Evolutionary conservation across 1,139 yeast species (phyloP).

Genomic region (Meyerozyma guilliermondii): DNA sequence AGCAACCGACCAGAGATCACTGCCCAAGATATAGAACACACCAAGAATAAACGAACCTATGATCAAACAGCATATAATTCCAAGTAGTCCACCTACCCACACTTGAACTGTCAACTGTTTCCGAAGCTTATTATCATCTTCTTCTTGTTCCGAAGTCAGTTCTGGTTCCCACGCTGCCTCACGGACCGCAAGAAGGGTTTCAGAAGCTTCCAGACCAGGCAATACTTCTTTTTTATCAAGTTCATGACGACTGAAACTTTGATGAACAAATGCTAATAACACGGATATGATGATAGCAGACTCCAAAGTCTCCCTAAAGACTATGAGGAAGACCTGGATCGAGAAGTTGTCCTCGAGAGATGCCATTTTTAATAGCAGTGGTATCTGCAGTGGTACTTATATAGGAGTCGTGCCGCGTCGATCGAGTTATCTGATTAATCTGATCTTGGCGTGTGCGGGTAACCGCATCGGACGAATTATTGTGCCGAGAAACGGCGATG

Average conservation of each 20-base stretch:
- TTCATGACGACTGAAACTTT: slow-evolving; percentile 17
- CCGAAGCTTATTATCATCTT: slow-evolving; percentile 21
- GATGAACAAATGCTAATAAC: slow-evolving; percentile 37
- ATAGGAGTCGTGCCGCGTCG: neutral
- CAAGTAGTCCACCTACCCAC: slow-evolving; percentile 41
- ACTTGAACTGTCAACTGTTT: slow-evolving; percentile 28
- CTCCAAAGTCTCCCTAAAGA: slow-evolving; percentile 42
- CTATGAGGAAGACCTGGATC: slow-evolving; percentile 41
- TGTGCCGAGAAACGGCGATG: too few relatives aligned
- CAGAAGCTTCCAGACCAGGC: neutral
- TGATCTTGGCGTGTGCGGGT: neutral
- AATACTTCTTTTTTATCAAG: neutral
- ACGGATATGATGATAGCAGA: slow-evolving; percentile 45
- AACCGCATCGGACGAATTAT: neutral
- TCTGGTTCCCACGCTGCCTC: neutral
- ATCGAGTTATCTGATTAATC: neutral
- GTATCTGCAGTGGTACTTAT: neutral
- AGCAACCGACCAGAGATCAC: slow-evolving; percentile 38
- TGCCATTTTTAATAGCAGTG: slow-evolving; percentile 4
- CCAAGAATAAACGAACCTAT: slow-evolving; percentile 33
- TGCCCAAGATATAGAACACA: slow-evolving; percentile 34
- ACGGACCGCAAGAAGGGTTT: neutral
- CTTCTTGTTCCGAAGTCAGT: neutral
- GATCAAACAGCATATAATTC: slow-evolving; percentile 31
- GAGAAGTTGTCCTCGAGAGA: slow-evolving; percentile 34